Percentiles rank a stretch among this genome's conserved stretches.
phyloP scores from a whole-genome alignment of 306 rosid species.

The Alnus glutinosa region DNA sequence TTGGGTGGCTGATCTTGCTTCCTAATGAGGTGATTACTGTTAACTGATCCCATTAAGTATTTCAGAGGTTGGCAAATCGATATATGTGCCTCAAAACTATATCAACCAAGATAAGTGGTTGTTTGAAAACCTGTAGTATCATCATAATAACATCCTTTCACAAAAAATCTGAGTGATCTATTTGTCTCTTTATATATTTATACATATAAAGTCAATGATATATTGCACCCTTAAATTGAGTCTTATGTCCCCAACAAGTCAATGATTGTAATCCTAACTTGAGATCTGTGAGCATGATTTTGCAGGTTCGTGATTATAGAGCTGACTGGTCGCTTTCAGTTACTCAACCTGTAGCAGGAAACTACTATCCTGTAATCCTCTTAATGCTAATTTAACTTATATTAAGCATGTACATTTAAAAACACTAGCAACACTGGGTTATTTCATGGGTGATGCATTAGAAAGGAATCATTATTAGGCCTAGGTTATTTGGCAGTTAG shows the following conservation, averaged over 20 bases:
- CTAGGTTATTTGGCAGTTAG: not conserved
- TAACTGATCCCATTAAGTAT: not conserved
- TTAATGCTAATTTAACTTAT: not conserved
- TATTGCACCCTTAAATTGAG: not conserved
- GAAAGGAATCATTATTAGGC: too few species aligned
- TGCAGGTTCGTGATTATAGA: slow-evolving; percentile 76
- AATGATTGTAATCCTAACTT: slow-evolving; percentile 9
- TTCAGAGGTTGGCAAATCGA: not conserved
- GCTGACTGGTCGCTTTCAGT: slow-evolving; percentile 82
- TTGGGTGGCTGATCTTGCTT: not conserved
- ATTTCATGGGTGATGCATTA: not conserved
- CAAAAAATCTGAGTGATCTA: not conserved
- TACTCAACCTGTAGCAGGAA: slow-evolving; percentile 86
- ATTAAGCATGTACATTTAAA: not conserved
- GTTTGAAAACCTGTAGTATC: not conserved
- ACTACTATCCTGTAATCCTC: slow-evolving; percentile 81
- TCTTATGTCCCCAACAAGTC: not conserved
- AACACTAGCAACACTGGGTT: not conserved
- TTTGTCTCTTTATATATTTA: not conserved
- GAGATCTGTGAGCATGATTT: slow-evolving; percentile 19
- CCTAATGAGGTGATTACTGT: not conserved
- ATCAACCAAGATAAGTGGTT: not conserved
- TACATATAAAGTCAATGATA: too few species aligned
- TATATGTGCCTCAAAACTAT: not conserved
- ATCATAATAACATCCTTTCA: not conserved